A percentile compares a stretch with the other conserved stretches of the same genome.
phyloP scores from a whole-genome alignment of 768 basidiomycete genomes.

The Sutorius australiensis region DNA sequence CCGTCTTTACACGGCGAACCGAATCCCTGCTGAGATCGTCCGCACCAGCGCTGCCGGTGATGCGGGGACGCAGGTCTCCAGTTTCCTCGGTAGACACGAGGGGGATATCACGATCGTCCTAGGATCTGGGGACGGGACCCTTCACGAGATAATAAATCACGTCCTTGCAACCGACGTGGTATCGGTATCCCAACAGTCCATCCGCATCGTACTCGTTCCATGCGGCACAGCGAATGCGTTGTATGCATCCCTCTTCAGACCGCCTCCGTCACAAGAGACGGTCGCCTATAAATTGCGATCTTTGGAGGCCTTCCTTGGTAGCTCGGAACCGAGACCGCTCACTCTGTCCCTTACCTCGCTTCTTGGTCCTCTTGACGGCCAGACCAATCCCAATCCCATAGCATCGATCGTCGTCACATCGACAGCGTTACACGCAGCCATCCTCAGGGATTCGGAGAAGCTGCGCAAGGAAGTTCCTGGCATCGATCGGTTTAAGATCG shows the following conservation, averaged over 20 bases:
- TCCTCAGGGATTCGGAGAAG: slow-evolving; percentile 76
- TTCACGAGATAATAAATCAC: slow-evolving; percentile 81
- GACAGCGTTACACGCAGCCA: slow-evolving; percentile 78
- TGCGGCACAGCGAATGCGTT: slow-evolving; percentile 94
- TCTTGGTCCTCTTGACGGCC: slow-evolving; percentile 28
- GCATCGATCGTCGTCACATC: slow-evolving; percentile 84
- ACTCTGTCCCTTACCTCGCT: slow-evolving; percentile 53
- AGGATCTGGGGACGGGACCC: slow-evolving; percentile 87
- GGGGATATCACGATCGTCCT: slow-evolving; percentile 49
- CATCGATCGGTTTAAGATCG: slow-evolving; percentile 82
- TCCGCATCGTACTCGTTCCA: slow-evolving; percentile 58
- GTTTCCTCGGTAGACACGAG: slow-evolving; percentile 35
- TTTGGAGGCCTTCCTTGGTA: slow-evolving; percentile 47
- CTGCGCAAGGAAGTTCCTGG: slow-evolving; percentile 69
- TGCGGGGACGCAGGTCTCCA: slow-evolving; percentile 46
- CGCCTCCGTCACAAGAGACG: slow-evolving; percentile 26
- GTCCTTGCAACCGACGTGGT: slow-evolving; percentile 32
- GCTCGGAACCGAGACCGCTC: slow-evolving; percentile 39
- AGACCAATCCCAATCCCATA: slow-evolving; percentile 22
- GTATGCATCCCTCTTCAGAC: slow-evolving; percentile 72
- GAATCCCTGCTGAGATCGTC: slow-evolving; percentile 35
- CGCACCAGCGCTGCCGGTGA: slow-evolving; percentile 52
- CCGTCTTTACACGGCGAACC: slow-evolving; percentile 42
- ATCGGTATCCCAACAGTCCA: slow-evolving; percentile 9
- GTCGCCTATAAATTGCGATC: slow-evolving; percentile 51